Percentiles rank a stretch among this genome's conserved stretches.
Evolutionary conservation across 78 protist genomes (phyloP).

Genomic region (Isochrysis galbana): DNA sequence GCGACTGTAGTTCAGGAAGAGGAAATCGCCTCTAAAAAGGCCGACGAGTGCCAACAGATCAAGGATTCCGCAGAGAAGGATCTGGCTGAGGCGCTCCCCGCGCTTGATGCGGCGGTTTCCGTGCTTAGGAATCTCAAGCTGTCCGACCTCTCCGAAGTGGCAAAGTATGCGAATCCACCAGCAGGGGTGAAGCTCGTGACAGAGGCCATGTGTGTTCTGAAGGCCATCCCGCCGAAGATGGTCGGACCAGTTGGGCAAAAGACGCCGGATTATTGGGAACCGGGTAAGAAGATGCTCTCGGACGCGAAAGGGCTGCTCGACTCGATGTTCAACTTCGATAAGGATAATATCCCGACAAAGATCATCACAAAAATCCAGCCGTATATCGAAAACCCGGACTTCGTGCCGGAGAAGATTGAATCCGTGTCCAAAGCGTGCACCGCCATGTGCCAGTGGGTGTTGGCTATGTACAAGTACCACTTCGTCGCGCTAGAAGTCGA

Average conservation of each 20-base stretch:
- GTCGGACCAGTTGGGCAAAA: background rate
- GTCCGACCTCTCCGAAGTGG: conserved; percentile 69
- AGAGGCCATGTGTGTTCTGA: conserved; percentile 74
- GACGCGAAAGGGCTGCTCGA: conserved; percentile 62
- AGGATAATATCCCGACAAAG: conserved; percentile 61
- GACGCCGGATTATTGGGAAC: conserved; percentile 7
- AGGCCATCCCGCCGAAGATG: conserved; percentile 47
- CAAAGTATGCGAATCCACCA: conserved; percentile 67
- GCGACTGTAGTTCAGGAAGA: conserved; percentile 63
- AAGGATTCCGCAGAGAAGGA: conserved; percentile 25
- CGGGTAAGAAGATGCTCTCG: conserved; percentile 50
- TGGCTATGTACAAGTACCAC: conserved; percentile 81
- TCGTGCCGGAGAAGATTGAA: conserved; percentile 63
- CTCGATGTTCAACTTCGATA: conserved; percentile 63
- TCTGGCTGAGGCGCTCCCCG: conserved; percentile 85
- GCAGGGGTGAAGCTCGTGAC: conserved; percentile 73
- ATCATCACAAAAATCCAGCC: conserved; percentile 59
- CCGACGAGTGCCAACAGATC: conserved; percentile 53
- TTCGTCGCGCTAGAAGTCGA: conserved; percentile 64
- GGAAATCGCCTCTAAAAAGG: conserved; percentile 61
- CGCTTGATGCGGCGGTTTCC: conserved; percentile 76
- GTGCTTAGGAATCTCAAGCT: conserved; percentile 59
- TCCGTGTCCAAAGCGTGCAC: conserved; percentile 76
- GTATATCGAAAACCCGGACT: conserved; percentile 70
- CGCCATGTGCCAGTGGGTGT: conserved; percentile 82